Base-by-base conservation (phyloP, 371 early-diverging fungal species). In the Enteropsectra breve region DNA sequence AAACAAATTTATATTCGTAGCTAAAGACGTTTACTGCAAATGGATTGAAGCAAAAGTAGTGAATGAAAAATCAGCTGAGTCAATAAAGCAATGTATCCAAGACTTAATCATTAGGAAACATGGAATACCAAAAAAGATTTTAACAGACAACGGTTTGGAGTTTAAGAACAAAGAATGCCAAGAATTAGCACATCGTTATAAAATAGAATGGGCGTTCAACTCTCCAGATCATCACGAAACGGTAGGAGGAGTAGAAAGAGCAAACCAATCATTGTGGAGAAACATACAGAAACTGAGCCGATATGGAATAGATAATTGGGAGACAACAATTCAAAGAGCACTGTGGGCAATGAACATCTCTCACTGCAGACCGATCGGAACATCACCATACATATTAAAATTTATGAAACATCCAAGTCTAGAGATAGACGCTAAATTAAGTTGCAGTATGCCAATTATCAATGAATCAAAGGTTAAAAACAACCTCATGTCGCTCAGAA, bases 1-100 rank as follows among this genome's bases (percentile, higher is more conserved):
- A 15, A 21, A 43, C 15, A 43, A 43, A 43, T 43, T 43, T 43
- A 43, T 43, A 15, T 43, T 43, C 21, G 43, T 43, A 43, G 43
- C 43, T 15, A 43, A 15, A 15, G 43, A 43, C 43, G 15, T 15
- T 21, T 43, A 43, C 21, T 43, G 15, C 15, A 43, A 43, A 21
- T 43, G 43, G 43, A 43, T 21, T 21, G 43, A 43, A 43, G 43
- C 43, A 21, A 15, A 21, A 15, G 43, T 21, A 15, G 21, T 43
- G 15, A 21, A 43, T 15, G 21, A 43, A 15, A 43, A 43, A 21
- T 15, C 15, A 15, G 15, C 15, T 15, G 43, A 43, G 43, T 15
- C 43, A 15, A 43, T 43, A 15, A 15, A 15, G 15, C 15, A 15
- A 15, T 15, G 15, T 15, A 15, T 43, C 43, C 15, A 43, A 43